Conservation (phyloP, 495 filamentous ascomycete genomes). For the Filosporella fistucella region DNA sequence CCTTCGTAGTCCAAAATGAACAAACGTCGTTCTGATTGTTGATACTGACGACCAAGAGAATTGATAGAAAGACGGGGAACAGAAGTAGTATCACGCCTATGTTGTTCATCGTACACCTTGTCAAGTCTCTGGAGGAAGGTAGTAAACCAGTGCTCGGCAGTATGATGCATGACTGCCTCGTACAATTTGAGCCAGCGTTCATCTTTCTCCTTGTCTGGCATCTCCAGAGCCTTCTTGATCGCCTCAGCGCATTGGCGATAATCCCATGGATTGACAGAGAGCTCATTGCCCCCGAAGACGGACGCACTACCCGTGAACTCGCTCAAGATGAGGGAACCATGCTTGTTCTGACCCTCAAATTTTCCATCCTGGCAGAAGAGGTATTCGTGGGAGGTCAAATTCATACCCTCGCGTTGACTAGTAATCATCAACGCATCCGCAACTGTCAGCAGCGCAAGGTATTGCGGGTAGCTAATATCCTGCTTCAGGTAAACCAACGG, state of each 20-base stretch:
- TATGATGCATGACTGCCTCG: constrained; percentile 70
- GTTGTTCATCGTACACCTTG: constrained; percentile 75
- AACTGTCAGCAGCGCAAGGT: constrained; percentile 80
- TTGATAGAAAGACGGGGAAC: constrained; percentile 75
- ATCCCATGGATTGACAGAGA: constrained; percentile 92
- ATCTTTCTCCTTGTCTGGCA: constrained; percentile 66
- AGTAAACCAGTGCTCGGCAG: constrained; percentile 77
- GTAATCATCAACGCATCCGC: constrained; percentile 91
- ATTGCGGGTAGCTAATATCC: constrained; percentile 85
- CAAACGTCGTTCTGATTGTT: constrained; percentile 56
- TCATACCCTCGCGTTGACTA: constrained; percentile 92
- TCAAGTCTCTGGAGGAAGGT: constrained; percentile 64
- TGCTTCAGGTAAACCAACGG: constrained; percentile 93
- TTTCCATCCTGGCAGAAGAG: constrained; percentile 90
- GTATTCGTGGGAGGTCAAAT: constrained; percentile 88
- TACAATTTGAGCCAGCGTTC: constrained; percentile 71
- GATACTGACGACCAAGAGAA: constrained; percentile 59
- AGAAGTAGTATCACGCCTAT: constrained; percentile 72
- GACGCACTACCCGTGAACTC: constrained; percentile 91
- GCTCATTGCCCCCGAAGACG: constrained; percentile 69
- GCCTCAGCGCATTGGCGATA: constrained; percentile 80
- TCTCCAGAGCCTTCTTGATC: constrained; percentile 74
- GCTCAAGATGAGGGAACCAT: constrained; percentile 83
- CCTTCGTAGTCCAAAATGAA: constrained; percentile 93
- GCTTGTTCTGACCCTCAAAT: constrained; percentile 59